Percentiles rank a stretch among this genome's conserved stretches.
These are phyloP conservation scores for Dictyostelium discoideum DNA, from an alignment of 78 protist genomes.

Conservation along the genomic window DNA sequence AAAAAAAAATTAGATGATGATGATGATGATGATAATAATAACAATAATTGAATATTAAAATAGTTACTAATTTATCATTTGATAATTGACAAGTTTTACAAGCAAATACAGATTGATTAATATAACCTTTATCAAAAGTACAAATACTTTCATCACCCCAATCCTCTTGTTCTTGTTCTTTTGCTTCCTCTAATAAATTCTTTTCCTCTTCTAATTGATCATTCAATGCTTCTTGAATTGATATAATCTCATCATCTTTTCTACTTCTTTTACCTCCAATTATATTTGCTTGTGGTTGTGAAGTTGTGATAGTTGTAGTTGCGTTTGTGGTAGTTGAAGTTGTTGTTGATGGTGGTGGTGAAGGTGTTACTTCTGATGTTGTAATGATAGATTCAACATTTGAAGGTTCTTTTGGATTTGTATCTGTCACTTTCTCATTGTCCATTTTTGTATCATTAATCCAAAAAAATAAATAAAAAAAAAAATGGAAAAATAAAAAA, in stretches of 20 bases:
- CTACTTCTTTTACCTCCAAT: conserved; percentile 22
- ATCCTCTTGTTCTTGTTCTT: conserved; percentile 48
- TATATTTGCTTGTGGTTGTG: background rate
- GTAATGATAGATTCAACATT: background rate
- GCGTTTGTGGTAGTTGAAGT: background rate
- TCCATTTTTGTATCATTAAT: background rate
- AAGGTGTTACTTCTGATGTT: background rate
- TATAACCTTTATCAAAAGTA: conserved; percentile 80
- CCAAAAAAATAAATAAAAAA: background rate
- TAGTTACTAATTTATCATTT: background rate
- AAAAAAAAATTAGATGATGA: too few relatives aligned
- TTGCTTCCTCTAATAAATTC: conserved; percentile 68
- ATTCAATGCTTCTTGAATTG: conserved; percentile 51
- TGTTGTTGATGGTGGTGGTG: background rate
- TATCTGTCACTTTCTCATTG: background rate
- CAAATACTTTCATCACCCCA: conserved; percentile 76
- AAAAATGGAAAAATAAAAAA: too few relatives aligned
- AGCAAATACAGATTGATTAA: conserved; percentile 77
- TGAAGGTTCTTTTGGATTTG: background rate
- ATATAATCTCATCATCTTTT: conserved; percentile 49
- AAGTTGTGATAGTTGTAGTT: background rate
- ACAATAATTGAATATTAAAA: too few relatives aligned
- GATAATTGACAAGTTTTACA: conserved; percentile 59
- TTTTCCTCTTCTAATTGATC: conserved; percentile 45
- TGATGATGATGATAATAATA: too few relatives aligned